Percentiles rank a stretch among this genome's conserved stretches.
Evolutionary conservation across 305 asterid genomes (phyloP).

Genomic region (Plantago lanceolata): DNA sequence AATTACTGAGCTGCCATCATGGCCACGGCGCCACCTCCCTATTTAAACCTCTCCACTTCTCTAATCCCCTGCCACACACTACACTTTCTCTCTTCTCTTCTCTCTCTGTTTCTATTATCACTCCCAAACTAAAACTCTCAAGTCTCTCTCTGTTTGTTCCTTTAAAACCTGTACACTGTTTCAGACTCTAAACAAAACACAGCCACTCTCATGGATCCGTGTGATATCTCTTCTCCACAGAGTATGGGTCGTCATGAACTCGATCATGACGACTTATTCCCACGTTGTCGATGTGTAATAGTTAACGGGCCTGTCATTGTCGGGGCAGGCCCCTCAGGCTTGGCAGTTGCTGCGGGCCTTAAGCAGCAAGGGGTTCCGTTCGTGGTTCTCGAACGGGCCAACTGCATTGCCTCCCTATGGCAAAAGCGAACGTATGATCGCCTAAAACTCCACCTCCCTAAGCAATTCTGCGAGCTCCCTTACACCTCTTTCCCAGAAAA

Average conservation of each 20-base stretch:
- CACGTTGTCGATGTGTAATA: slow-evolving; percentile 64
- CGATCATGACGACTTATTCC: slow-evolving; percentile 41
- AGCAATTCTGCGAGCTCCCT: slow-evolving; percentile 70
- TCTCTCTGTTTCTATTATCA: slow-evolving; percentile 25
- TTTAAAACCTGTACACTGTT: not conserved
- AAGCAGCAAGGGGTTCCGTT: slow-evolving; percentile 70
- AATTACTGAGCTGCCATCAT: slow-evolving; percentile 36
- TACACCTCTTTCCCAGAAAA: slow-evolving; percentile 55
- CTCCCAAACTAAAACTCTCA: slow-evolving; percentile 20
- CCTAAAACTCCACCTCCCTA: slow-evolving; percentile 80
- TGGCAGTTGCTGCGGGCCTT: slow-evolving; percentile 80
- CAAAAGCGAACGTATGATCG: slow-evolving; percentile 72
- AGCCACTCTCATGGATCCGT: slow-evolving; percentile 35
- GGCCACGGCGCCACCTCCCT: slow-evolving; percentile 35
- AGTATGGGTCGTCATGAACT: slow-evolving; percentile 28
- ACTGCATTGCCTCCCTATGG: slow-evolving; percentile 95
- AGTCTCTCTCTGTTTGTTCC: not conserved
- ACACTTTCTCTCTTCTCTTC: slow-evolving; percentile 21
- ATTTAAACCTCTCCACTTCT: slow-evolving; percentile 56
- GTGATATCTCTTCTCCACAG: slow-evolving; percentile 29
- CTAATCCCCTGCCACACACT: slow-evolving; percentile 69
- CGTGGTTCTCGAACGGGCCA: slow-evolving; percentile 65
- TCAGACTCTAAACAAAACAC: not conserved
- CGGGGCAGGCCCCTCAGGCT: slow-evolving; percentile 92
- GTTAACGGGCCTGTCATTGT: slow-evolving; percentile 88